Evolutionary conservation across 2,329 filamentous ascomycete genomes (phyloP), one percentile per base, ranked within the genome.

Genomic region (Trichoderma breve): DNA sequence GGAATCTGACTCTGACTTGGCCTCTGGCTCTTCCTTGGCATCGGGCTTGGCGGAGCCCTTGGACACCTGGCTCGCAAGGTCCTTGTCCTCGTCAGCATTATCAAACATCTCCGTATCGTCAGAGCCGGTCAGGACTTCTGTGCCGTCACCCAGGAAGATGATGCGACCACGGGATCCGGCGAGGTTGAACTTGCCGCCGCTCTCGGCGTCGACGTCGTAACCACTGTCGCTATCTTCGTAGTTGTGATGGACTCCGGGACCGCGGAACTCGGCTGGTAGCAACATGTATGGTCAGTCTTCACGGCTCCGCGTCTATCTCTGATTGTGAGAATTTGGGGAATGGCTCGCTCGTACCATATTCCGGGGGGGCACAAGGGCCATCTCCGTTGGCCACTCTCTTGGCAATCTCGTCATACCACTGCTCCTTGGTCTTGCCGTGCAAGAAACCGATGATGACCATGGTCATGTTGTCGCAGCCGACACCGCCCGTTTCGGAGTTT

Each of bases 401-500:
- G 79, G 92, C 94, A 82, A 99, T 92, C 85, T 95, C 92, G 79
- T 98, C 93, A 83, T 99, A 99, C 96, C 96, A 99, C 85, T 98
- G 92, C 80, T 98, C 95, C 88, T 97, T 97, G 77, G 91, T 93
- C 87, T 93, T 94, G 82, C 95, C 96, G 79, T 93, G 90, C 76
- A 99, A 88, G 80, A 99, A 90, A 76, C 92, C 96, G 79, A 99
- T 86, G 76, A 99, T 88, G 77, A 92, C 86, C 92, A 99, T 98
- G 76, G 96, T 99, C 96, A 99, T 99, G 87, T 99, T 99, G 86
- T 99, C 96, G 82, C 96, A 99, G 74, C 96, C 96, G 74, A 99
- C 95, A 74, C 96, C 96, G 70, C 96, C 96, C 36, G 95, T 98
- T 84, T 99, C 96, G 76, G 95, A 97, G 88, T 97, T 98, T 73